These are phyloP conservation scores for Vigna radiata DNA, from an alignment of 306 rosid genomes.

Conservation along the genomic window DNA sequence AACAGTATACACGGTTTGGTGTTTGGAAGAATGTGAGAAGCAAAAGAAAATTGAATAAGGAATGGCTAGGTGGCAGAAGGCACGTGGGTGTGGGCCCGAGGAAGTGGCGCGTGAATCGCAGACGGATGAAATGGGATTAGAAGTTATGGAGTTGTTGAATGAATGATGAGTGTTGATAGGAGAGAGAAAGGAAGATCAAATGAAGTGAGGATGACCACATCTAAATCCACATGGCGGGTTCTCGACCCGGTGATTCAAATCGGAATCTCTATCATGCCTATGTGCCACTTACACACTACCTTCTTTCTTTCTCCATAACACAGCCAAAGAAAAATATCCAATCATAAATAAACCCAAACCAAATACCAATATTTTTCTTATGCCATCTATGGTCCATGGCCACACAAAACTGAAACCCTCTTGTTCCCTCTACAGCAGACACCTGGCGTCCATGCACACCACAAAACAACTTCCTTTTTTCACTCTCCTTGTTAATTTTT, in stretches of 20 bases:
- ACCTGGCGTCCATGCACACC: constrained; percentile 66
- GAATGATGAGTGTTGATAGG: constrained; percentile 15
- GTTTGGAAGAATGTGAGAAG: background rate
- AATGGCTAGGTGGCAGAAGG: background rate
- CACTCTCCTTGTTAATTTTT: too few relatives aligned
- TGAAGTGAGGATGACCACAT: constrained; percentile 31
- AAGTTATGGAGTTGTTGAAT: constrained; percentile 28
- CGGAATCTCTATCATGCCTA: constrained; percentile 47
- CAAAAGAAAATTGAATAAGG: background rate
- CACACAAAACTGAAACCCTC: constrained; percentile 37
- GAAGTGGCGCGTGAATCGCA: background rate
- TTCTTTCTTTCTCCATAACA: background rate
- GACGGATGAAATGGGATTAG: background rate
- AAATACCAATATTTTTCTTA: too few relatives aligned
- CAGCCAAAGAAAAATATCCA: constrained; percentile 44
- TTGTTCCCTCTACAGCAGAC: constrained; percentile 52
- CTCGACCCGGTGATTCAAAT: constrained; percentile 47
- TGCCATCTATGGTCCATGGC: constrained; percentile 1
- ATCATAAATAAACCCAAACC: constrained; percentile 2
- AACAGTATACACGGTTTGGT: background rate
- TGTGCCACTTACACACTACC: constrained; percentile 42
- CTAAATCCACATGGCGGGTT: constrained; percentile 45
- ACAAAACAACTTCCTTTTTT: constrained; percentile 28
- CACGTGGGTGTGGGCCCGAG: background rate
- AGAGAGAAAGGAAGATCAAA: constrained; percentile 24